These are phyloP conservation scores for Fraxinus baroniana DNA, from an alignment of 305 asterid species.

Conservation along the genomic window DNA sequence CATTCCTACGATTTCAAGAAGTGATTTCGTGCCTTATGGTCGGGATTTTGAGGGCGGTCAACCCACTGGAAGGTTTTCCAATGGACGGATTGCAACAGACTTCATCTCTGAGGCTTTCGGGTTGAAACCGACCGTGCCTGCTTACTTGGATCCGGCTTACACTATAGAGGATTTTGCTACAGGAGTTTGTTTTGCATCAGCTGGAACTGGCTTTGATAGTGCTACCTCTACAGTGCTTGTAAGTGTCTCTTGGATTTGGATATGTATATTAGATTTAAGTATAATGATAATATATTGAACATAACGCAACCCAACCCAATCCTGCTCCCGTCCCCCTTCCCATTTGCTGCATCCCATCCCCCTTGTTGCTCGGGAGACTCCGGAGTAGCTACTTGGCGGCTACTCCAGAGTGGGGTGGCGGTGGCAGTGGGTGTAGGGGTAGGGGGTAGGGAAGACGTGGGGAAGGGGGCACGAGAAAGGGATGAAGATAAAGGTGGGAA, in stretches of 20 bases:
- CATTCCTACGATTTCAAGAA: slow-evolving; percentile 48
- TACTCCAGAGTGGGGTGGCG: neutral
- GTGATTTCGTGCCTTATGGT: slow-evolving; percentile 76
- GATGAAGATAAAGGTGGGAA: neutral
- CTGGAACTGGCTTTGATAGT: slow-evolving; percentile 78
- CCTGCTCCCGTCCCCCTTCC: neutral
- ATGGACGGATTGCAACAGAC: slow-evolving; percentile 70
- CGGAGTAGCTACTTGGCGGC: neutral
- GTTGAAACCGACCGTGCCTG: slow-evolving; percentile 50
- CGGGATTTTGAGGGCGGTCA: slow-evolving; percentile 57
- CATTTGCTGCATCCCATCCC: neutral
- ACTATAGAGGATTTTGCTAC: slow-evolving; percentile 56
- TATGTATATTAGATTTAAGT: neutral
- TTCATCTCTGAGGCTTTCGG: slow-evolving; percentile 68
- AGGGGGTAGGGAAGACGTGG: neutral
- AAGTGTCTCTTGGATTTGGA: slow-evolving; percentile 25
- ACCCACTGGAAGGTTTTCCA: slow-evolving; percentile 69
- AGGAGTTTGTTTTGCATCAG: slow-evolving; percentile 86
- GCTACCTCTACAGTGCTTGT: slow-evolving; percentile 58
- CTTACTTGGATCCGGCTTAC: slow-evolving; percentile 66
- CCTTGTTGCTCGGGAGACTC: neutral
- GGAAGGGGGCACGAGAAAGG: neutral
- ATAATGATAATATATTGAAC: neutral
- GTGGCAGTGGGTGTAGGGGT: neutral
- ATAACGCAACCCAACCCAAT: neutral